A percentile compares a stretch with the other conserved stretches of the same genome.
These are phyloP conservation scores for Oropetium thomaeum DNA, from an alignment of 176 grass and related monocot species.

Conservation along the genomic window DNA sequence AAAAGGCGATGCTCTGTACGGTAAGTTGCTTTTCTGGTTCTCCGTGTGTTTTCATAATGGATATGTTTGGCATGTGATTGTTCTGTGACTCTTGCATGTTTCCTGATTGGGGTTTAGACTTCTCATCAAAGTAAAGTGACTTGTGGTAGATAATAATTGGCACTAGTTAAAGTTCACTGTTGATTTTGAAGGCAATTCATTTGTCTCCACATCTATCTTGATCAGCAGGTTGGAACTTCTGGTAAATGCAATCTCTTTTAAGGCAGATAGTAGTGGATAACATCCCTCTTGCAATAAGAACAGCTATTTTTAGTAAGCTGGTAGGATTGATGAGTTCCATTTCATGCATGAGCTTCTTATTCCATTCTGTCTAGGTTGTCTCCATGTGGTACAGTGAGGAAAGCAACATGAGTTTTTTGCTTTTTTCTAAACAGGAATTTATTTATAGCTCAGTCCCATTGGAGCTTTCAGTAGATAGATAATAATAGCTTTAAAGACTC, in stretches of 20 bases:
- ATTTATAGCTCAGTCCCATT: not conserved
- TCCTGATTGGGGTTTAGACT: too few relatives aligned
- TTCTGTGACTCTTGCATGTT: too few relatives aligned
- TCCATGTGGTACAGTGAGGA: not conserved
- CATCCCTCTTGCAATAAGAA: not conserved
- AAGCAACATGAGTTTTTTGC: not conserved
- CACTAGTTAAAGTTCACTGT: not conserved
- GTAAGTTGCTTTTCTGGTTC: conserved; percentile 32
- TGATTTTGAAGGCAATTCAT: not conserved
- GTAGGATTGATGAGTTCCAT: too few relatives aligned
- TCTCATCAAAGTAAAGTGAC: not conserved
- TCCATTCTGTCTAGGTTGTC: not conserved
- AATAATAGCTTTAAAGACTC: not conserved
- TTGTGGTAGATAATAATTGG: not conserved
- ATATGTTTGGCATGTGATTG: too few relatives aligned
- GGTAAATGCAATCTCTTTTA: too few relatives aligned
- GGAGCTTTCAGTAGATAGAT: not conserved
- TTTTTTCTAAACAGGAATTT: not conserved
- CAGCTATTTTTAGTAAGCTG: not conserved
- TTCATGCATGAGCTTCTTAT: not conserved
- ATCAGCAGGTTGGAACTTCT: not conserved
- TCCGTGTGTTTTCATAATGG: not conserved
- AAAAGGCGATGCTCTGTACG: conserved; percentile 88
- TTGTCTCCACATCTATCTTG: not conserved
- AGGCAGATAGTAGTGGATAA: not conserved